Conservation (phyloP, 164 flowering plant genomes). For the Akebia trifoliata region DNA sequence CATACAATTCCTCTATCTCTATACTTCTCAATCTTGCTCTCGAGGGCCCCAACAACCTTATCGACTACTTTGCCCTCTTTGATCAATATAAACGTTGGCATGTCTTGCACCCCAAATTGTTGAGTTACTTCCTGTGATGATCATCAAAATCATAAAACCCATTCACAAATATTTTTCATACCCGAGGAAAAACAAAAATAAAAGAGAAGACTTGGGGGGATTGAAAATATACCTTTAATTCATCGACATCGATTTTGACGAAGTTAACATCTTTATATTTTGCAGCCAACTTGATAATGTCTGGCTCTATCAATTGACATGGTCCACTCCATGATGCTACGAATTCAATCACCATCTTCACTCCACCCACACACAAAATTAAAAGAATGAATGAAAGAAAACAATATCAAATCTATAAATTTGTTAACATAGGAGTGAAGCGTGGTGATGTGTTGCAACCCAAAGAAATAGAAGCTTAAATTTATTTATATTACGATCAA, state of each 20-base stretch:
- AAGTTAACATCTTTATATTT: not conserved
- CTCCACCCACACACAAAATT: no score
- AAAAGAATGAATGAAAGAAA: no score
- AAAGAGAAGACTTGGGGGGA: not conserved
- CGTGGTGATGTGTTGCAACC: no score
- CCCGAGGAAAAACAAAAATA: not conserved
- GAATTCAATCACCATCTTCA: not conserved
- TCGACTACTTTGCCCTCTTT: not conserved
- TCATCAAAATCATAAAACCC: not conserved
- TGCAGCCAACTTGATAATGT: not conserved
- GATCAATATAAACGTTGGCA: not conserved
- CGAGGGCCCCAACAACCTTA: not conserved
- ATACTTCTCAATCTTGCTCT: not conserved
- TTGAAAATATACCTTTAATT: not conserved
- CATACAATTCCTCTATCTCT: not conserved
- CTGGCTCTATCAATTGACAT: not conserved
- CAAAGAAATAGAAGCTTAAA: not conserved
- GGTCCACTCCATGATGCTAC: not conserved
- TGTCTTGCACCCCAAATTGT: not conserved
- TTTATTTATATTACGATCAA: not conserved
- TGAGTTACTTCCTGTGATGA: not conserved
- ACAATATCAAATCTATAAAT: no score
- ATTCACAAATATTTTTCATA: not conserved
- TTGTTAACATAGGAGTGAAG: no score
- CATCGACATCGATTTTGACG: not conserved